Percentiles rank a stretch among this genome's conserved stretches.
Evolutionary conservation across 306 rosid species (phyloP).

Genomic region (Luffa aegyptiaca): DNA sequence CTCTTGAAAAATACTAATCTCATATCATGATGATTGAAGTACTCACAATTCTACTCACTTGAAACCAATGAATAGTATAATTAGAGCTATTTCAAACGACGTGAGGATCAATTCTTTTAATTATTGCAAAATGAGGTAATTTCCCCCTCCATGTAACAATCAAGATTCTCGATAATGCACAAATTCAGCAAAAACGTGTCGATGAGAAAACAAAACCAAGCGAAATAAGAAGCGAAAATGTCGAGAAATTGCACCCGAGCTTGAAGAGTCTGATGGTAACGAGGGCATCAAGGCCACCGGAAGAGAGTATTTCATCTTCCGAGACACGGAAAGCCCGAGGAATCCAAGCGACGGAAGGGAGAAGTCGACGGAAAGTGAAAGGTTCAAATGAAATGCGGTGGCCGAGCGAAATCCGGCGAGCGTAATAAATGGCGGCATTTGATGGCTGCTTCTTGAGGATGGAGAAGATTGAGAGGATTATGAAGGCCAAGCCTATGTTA

Average conservation of each 20-base stretch:
- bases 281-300: constrained; percentile 74
- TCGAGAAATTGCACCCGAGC: constrained; percentile 37
- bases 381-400: constrained; percentile 16
- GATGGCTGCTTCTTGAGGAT: constrained; percentile 69
- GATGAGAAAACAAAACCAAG: background rate
- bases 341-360: constrained; percentile 71
- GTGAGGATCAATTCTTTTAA: background rate
- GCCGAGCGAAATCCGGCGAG: constrained; percentile 45
- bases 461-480: constrained; percentile 64
- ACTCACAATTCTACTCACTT: background rate
- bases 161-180: background rate
- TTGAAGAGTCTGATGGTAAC: constrained; percentile 73
- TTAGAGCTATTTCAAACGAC: background rate
- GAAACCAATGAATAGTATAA: background rate
- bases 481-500: constrained; percentile 67
- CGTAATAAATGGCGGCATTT: constrained; percentile 53
- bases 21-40: background rate
- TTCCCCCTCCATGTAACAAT: background rate
- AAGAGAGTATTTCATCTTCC: constrained; percentile 45
- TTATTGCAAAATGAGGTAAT: too few species aligned
- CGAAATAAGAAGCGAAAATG: background rate
- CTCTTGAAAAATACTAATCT: background rate
- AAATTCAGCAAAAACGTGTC: background rate
- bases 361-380: constrained; percentile 26
- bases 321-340: constrained; percentile 39